Base-by-base conservation (phyloP, 768 basidiomycete species). In the Leccinum disarticulatum region DNA sequence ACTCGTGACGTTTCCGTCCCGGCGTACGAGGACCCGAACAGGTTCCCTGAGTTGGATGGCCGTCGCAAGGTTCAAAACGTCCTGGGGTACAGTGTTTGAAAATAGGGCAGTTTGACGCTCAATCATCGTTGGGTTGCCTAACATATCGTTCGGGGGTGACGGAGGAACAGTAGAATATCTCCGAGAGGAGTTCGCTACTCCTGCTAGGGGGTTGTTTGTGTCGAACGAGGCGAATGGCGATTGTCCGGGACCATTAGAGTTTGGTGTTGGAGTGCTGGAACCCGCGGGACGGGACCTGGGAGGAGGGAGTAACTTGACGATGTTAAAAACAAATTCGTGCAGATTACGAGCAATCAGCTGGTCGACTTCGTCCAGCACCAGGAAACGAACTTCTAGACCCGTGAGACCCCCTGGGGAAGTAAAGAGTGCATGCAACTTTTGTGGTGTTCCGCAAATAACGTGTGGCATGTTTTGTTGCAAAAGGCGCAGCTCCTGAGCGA, bases 281-380 rank as follows among this genome's bases (percentile, higher is more conserved):
- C 73, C 72, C 33, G 66, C 66, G 22, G 83, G 80, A 61, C 86
- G 86, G 59, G 90, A 87, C 33, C 89, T 87, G 30, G 95, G 90
- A 7, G 90, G 81, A n/a, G 97, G 97, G 47, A 99, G 79, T 51
- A 95, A 78, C 67, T 94, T 95, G 70, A 95, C 92, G 66, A 98
- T 91, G 67, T 86, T 90, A 77, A 93, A 90, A 25, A 99, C 96
- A 70, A 88, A 93, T 55, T 98, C 97, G 68, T 97, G 93, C 56
- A 98, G 78, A 70, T 98, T 98, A 57, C 97, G 87, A 17, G 97
- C 96, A 71, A 99, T 97, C 63, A 99, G 78, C 70, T 98, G 97
- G 72, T 99, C 97, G 52, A 97, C 95, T 72, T 99, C 97, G 69
- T 99, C 97, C 19, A 99, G 83, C 36, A 98, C 93, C 57, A 99